Evolutionary conservation across 1,284 basidiomycete species (phyloP).

Genomic region (Macrocystidia cucumis): DNA sequence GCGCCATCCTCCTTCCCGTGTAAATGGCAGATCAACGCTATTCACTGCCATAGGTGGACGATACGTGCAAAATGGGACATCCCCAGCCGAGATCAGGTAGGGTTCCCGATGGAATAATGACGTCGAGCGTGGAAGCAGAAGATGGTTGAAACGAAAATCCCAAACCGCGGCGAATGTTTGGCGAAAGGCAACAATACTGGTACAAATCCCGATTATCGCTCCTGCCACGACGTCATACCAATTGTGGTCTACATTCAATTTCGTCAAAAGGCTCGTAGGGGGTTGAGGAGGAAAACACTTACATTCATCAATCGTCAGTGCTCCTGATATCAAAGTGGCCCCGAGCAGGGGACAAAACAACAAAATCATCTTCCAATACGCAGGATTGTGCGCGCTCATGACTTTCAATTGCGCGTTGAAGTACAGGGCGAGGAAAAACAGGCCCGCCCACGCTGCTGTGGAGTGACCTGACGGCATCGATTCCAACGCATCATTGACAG

Average conservation of each 20-base stretch:
- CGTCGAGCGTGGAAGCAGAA: constrained; percentile 38
- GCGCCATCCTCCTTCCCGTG: constrained; percentile 37
- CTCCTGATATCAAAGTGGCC: constrained; percentile 46
- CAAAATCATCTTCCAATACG: constrained; percentile 55
- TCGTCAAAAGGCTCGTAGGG: constrained; percentile 1
- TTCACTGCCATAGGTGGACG: constrained; percentile 17
- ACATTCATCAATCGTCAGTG: constrained; percentile 52
- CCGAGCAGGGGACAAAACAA: constrained; percentile 50
- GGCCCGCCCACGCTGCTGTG: constrained; percentile 41
- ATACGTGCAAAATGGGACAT: constrained; percentile 25
- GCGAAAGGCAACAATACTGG: constrained; percentile 45
- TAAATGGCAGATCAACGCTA: constrained; percentile 28
- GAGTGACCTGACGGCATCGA: constrained; percentile 41
- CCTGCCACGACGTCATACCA: constrained; percentile 50
- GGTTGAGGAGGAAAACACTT: constrained; percentile 11
- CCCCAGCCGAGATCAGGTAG: constrained; percentile 14
- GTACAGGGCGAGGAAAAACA: constrained; percentile 47
- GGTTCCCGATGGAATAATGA: constrained; percentile 31
- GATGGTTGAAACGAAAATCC: constrained; percentile 53
- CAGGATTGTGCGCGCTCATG: constrained; percentile 42
- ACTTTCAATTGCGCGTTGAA: constrained; percentile 54
- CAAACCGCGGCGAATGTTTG: constrained; percentile 46
- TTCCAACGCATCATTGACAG: constrained; percentile 47
- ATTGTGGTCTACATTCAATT: constrained; percentile 27
- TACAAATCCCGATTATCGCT: constrained; percentile 37